phyloP scores from a whole-genome alignment of 2,329 filamentous ascomycete genomes.

The Didymella glomerata region DNA sequence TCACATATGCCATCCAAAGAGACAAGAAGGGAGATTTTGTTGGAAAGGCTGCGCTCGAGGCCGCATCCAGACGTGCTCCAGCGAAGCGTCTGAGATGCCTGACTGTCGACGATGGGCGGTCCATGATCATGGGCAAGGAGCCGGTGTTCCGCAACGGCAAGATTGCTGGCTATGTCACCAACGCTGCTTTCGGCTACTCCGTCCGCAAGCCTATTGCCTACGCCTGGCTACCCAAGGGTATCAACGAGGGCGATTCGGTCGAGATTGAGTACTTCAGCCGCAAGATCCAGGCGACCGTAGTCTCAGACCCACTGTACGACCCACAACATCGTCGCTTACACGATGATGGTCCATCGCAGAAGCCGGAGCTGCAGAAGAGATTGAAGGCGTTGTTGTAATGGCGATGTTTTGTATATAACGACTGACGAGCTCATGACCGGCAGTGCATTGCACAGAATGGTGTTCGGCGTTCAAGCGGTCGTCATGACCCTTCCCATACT shows the following conservation, averaged over 20 bases:
- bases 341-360: slow-evolving; percentile 30
- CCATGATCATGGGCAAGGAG: slow-evolving; percentile 69
- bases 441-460: slow-evolving; percentile 15
- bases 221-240: slow-evolving; percentile 61
- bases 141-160: slow-evolving; percentile 63
- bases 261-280: slow-evolving; percentile 70
- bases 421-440: slow-evolving; percentile 26
- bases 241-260: slow-evolving; percentile 60
- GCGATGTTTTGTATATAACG: slow-evolving; percentile 11
- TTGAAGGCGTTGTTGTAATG: slow-evolving; percentile 35
- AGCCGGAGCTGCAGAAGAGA: slow-evolving; percentile 34
- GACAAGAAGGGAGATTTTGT: slow-evolving; percentile 60
- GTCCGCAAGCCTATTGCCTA: slow-evolving; percentile 67
- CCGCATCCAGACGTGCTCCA: slow-evolving; percentile 49
- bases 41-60: slow-evolving; percentile 60
- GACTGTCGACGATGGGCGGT: slow-evolving; percentile 64
- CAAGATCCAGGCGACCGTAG: slow-evolving; percentile 63
- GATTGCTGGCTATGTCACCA: slow-evolving; percentile 66
- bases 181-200: slow-evolving; percentile 67
- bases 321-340: slow-evolving; percentile 51
- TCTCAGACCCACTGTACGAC: slow-evolving; percentile 60
- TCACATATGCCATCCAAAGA: slow-evolving; percentile 60
- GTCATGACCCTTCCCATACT: neutral
- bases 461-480: slow-evolving; percentile 4
- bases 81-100: slow-evolving; percentile 58